Evolutionary conservation across 1,139 yeast genomes (phyloP), one percentile per base, ranked within the genome.

Genomic region (Nakaseomyces sp.): DNA sequence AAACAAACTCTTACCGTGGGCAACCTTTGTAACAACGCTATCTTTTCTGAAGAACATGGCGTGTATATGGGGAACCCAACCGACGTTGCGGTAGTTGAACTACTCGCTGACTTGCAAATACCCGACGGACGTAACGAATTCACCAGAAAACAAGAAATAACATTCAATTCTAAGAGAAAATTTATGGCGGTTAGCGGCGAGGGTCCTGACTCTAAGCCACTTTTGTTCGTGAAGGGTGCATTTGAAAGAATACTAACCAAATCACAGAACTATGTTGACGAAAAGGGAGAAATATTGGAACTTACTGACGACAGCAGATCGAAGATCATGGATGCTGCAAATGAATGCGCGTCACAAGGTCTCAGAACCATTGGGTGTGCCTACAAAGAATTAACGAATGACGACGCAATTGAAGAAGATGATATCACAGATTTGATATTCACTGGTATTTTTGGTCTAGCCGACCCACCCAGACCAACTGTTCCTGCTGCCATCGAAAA

Each of bases 401-500:
- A 62, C 25, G 56, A 55, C 18, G 66, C 60, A 33, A 56, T 65
- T 15, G 64, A 69, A 24, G 56, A 67, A 1, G 69, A 53, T 29
- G 64, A 61, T 46, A 85, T 84, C 17, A 57, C 70, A 3, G 81
- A 77, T 28, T 70, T 88, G 56, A 70, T 77, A 4, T 88, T 89
- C 58, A 74, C 85, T 54, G 97, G 97, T 5, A 66, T 89, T 36
- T 71, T 86, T 50, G 96, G 95, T 43, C 86, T 91, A 93, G 85
- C 86, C 54, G 97, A 89, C 65, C 97, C 97, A 10, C 97, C 97
- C 44, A 76, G 96, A 56, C 81, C 89, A 12, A 80, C 81, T 47
- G 96, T 88, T 6, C 73, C 76, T 42, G 68, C 72, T 45, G 80
- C 95, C 1, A 74, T 89, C 47, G 73, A 83, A 13, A 69, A 77